These are phyloP conservation scores for Cryptosporidium parvum DNA, from an alignment of 169 alveolate genomes.

Conservation along the genomic window DNA sequence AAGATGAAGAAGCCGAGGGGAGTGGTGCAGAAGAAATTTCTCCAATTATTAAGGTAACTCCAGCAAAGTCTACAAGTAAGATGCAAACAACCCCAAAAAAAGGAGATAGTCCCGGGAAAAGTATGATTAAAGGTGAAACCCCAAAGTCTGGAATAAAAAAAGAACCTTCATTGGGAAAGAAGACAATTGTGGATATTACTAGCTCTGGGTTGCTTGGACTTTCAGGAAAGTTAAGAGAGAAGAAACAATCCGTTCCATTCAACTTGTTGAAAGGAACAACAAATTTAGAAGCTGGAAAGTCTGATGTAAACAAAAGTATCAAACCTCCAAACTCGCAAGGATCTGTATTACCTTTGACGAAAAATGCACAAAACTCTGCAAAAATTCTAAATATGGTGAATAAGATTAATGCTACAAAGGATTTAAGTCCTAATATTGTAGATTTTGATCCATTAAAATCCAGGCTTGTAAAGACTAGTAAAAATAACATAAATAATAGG, in stretches of 20 bases:
- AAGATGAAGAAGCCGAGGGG: background rate
- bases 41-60: constrained; percentile 30
- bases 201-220: constrained; percentile 26
- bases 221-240: constrained; percentile 36
- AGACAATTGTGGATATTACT: background rate
- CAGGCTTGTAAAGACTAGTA: constrained; percentile 9
- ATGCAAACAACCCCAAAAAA: background rate
- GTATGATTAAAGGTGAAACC: background rate
- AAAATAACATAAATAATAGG: constrained; percentile 13
- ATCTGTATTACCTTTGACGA: background rate
- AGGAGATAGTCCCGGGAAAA: background rate
- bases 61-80: background rate
- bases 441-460: background rate
- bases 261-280: background rate
- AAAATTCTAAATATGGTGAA: background rate
- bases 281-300: background rate
- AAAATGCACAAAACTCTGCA: background rate
- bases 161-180: background rate
- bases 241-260: background rate
- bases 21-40: background rate
- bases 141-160: background rate
- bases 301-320: background rate
- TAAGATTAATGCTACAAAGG: background rate
- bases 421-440: background rate
- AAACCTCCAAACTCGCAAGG: background rate